Evolutionary conservation across 768 basidiomycete genomes (phyloP), one percentile per base, ranked within the genome.

Genomic region (Russula emetica): DNA sequence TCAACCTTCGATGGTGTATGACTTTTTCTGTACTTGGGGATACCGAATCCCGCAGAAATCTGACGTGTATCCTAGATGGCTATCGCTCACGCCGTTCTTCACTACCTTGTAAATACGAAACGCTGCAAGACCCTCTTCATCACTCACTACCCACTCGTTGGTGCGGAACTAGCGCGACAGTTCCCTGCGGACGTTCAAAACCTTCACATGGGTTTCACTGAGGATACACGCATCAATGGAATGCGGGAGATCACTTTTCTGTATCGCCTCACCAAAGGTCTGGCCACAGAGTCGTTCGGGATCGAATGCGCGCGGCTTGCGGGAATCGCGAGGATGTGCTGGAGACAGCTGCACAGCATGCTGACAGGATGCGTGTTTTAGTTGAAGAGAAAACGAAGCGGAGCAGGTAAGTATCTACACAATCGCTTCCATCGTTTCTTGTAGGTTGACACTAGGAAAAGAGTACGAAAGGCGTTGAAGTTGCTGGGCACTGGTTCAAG

Each of bases 221-320:
- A 86, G 45, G 85, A 88, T 14, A 78, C 77, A 34, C 80, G 85
- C 4, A 78, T 89, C 66, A 86, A 90, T 71, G 90, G 93, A 7
- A 81, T 80, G 26, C 80, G 88, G 26, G 85, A 89, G 55, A 88
- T 99, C 47, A 90, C 88, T 6, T 99, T 98, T 76, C 76, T 97
- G 34, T 99, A 96, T 74, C 81, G 77, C 34, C 77, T 98, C 24
- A 80, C 82, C 0, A 74, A 77, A 8, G 94, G 94, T 13, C 77
- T 93, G 40, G 88, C 92, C 4, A 77, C 80, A 78, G 88, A 88
- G 70, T 94, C 92, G 0, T 98, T 94, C 71, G 94, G 94, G 13
- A 86, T 97, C 10, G 94, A 96, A 78, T 96, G 94, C 72, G 94
- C 87, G 9, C 83, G 92, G 50, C 81, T 98, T 28, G 96, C 96